Evolutionary conservation across 1,139 yeast species (phyloP), one percentile per base, ranked within the genome.

Genomic region (Sporopachydermia cereana): DNA sequence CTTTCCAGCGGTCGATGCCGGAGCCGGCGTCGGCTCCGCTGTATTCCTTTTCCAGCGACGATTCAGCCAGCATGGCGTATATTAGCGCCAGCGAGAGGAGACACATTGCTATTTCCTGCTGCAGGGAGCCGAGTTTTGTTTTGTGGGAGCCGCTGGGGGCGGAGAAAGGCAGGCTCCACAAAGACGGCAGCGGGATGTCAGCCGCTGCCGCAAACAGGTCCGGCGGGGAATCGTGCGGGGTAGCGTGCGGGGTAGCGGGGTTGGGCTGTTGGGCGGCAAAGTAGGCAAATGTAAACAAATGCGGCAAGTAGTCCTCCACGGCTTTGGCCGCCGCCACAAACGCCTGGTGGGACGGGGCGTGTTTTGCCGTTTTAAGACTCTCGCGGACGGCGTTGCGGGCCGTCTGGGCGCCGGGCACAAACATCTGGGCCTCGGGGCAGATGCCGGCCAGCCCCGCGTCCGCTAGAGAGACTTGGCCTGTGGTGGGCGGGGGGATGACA

Each of bases 111-210:
- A 34, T 34, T 34, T 34, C 39, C 17, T 34, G 20, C n/a, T 34
- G 39, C 17, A 34, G 17, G 7, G 39, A 12, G 9, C 20, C 9
- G 18, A 34, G 22, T 12, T 9, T 7, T n/a, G 22, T 16, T 20
- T 34, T 34, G 39, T 34, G 9, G 9, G 39, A 20, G 17, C 9
- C 9, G 12, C 12, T n/a, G 9, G 39, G n/a, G 39, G 12, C 18
- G 5, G 39, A 34, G n/a, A 34, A 34, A 12, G 39, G 39, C 39
- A 34, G 5, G 39, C 39, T 34, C 39, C 39, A 34, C 18, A 16
- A 34, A 20, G 39, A 34, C 39, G 7, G 22, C 12, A 34, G 17
- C n/a, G 18, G 9, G 18, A 34, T 34, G 17, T 34, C 39, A 12
- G 9, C 17, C 18, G 39, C 39, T 16, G 17, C 17, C n/a, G 22